Percentiles rank a stretch among this genome's conserved stretches.
These are phyloP conservation scores for Fraxinus angustifolia DNA, from an alignment of 305 asterid genomes.

Conservation along the genomic window DNA sequence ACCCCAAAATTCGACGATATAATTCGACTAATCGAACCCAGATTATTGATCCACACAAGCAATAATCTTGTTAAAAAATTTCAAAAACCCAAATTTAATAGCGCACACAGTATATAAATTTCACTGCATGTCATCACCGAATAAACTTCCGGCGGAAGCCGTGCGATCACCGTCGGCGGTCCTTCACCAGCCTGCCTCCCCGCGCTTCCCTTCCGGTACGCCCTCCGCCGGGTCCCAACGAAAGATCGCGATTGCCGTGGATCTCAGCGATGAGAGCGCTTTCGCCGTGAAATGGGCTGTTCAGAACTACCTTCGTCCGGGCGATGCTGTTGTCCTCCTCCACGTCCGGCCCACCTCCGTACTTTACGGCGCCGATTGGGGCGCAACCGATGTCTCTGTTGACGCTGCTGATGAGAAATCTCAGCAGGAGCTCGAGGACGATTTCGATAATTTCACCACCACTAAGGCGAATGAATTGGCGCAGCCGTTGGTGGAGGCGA, in stretches of 20 bases:
- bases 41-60: neutral
- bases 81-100: neutral
- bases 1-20: neutral
- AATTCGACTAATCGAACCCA: neutral
- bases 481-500: slow-evolving; percentile 61
- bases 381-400: slow-evolving; percentile 46
- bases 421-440: slow-evolving; percentile 62
- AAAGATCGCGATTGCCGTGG: slow-evolving; percentile 66
- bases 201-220: slow-evolving; percentile 58
- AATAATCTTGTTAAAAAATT: neutral
- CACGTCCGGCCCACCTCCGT: slow-evolving; percentile 78
- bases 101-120: neutral
- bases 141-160: neutral
- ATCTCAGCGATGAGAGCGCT: slow-evolving; percentile 80
- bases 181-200: slow-evolving; percentile 71
- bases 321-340: slow-evolving; percentile 70
- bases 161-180: slow-evolving; percentile 35
- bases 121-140: slow-evolving; percentile 10
- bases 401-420: slow-evolving; percentile 51
- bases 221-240: slow-evolving; percentile 54
- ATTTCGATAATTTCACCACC: slow-evolving; percentile 61
- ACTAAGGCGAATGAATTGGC: slow-evolving; percentile 64
- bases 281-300: slow-evolving; percentile 74
- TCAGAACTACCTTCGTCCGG: slow-evolving; percentile 67
- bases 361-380: slow-evolving; percentile 84